Evolutionary conservation across 1,284 basidiomycete genomes (phyloP).

Genomic region (Ustilago vetiveriae): DNA sequence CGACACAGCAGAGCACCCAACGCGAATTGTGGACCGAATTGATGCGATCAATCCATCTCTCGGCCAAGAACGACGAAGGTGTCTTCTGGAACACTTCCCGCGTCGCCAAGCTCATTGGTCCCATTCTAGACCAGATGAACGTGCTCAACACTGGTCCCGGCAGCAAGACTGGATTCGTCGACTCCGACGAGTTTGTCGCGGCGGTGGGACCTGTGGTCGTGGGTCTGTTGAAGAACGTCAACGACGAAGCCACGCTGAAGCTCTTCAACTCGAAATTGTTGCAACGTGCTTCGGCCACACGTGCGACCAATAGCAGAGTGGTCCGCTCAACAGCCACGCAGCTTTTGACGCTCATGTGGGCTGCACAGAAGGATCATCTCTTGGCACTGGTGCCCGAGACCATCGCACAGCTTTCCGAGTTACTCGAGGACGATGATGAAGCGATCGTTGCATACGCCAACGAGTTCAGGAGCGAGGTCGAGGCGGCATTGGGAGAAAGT

Average conservation of each 20-base stretch:
- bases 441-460: conserved; percentile 68
- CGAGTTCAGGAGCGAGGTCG: conserved; percentile 68
- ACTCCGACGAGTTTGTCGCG: conserved; percentile 14
- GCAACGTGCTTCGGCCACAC: conserved; percentile 75
- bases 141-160: conserved; percentile 3
- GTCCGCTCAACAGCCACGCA: conserved; percentile 74
- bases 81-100: conserved; percentile 89
- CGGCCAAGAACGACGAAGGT: conserved; percentile 81
- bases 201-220: conserved; percentile 67
- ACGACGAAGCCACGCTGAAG: conserved; percentile 75
- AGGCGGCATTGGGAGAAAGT: conserved; percentile 68
- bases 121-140: conserved; percentile 75
- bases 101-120: conserved; percentile 73
- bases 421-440: conserved; percentile 70
- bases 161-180: not conserved
- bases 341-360: conserved; percentile 80
- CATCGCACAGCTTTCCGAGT: conserved; percentile 70
- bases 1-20: conserved; percentile 3
- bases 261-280: conserved; percentile 83
- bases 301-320: conserved; percentile 63
- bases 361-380: conserved; percentile 71
- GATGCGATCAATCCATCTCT: conserved; percentile 76
- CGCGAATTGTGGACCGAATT: conserved; percentile 75
- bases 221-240: conserved; percentile 73
- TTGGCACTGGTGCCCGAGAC: conserved; percentile 71